Evolutionary conservation across 345 rosid genomes (phyloP).

Genomic region (Turritis glabra): DNA sequence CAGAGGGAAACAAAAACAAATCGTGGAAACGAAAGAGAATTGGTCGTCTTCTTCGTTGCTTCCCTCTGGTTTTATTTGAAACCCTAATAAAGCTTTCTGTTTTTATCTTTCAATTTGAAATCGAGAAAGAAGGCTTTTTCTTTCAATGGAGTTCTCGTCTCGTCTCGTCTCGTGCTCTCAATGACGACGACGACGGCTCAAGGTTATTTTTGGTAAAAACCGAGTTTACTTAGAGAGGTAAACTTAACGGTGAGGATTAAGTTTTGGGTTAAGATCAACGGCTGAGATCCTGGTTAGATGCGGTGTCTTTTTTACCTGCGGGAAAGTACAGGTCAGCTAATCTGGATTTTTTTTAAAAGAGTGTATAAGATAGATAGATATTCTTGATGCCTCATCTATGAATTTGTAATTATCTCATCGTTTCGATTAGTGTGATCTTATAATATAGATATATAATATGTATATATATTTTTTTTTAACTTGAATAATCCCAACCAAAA

Average conservation of each 20-base stretch:
- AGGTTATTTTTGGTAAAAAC: conserved; percentile 29
- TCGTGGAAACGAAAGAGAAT: conserved; percentile 3
- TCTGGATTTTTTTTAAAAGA: conserved; percentile 9
- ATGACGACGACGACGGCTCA: neutral
- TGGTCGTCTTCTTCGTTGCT: neutral
- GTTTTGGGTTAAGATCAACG: neutral
- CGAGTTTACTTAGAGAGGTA: conserved; percentile 4
- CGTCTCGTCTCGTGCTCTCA: neutral
- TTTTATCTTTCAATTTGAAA: conserved; percentile 13
- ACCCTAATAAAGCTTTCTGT: conserved; percentile 27
- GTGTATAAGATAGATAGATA: neutral
- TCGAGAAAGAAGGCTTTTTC: neutral
- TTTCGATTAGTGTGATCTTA: conserved; percentile 19
- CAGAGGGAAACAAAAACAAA: conserved; percentile 3
- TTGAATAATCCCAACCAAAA: neutral
- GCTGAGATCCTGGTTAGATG: conserved; percentile 22
- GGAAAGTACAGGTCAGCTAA: conserved; percentile 38
- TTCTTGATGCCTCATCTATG: conserved; percentile 15
- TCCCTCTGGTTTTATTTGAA: conserved; percentile 19
- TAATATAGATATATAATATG: neutral
- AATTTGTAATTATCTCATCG: conserved; percentile 18
- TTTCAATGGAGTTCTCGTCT: conserved; percentile 17
- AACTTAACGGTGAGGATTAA: conserved; percentile 21
- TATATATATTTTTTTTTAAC: neutral
- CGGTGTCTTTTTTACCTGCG: conserved; percentile 32